Evolutionary conservation across 2,329 filamentous ascomycete genomes (phyloP).

Genomic region (Microcera coccophila): DNA sequence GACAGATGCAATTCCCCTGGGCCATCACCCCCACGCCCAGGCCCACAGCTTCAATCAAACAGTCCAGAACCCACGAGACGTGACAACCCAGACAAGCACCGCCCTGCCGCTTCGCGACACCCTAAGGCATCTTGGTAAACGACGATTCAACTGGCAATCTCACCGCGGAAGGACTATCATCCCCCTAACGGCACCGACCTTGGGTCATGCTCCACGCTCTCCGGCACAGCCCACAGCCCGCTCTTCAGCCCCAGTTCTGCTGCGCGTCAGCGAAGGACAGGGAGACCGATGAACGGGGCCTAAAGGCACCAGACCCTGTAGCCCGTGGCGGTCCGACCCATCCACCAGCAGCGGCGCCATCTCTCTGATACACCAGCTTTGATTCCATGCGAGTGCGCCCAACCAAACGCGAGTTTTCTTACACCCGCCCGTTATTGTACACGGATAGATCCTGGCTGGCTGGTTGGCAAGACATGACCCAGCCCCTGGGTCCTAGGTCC

Average conservation of each 20-base stretch:
- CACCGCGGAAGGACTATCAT: neutral
- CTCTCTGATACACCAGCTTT: neutral
- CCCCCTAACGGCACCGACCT: neutral
- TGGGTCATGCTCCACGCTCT: too few relatives aligned
- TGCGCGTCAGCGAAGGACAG: neutral
- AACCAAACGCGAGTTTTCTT: neutral
- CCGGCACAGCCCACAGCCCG: neutral
- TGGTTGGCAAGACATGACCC: neutral
- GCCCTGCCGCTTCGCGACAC: too few relatives aligned
- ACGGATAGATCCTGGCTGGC: neutral
- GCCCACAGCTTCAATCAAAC: too few relatives aligned
- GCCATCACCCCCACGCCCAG: too few relatives aligned
- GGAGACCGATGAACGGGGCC: neutral
- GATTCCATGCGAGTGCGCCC: neutral
- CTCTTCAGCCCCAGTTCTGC: neutral
- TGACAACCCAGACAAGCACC: too few relatives aligned
- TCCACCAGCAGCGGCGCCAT: neutral
- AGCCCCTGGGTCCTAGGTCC: neutral
- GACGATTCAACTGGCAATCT: neutral
- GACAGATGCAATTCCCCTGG: too few relatives aligned
- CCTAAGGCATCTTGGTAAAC: neutral
- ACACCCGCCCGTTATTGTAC: neutral
- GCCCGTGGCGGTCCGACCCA: neutral
- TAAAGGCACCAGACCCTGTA: neutral
- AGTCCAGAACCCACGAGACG: too few relatives aligned